A percentile compares a stretch with the other conserved stretches of the same genome.
phyloP scores from a whole-genome alignment of 1,284 basidiomycete genomes.

The Amylostereum areolatum region DNA sequence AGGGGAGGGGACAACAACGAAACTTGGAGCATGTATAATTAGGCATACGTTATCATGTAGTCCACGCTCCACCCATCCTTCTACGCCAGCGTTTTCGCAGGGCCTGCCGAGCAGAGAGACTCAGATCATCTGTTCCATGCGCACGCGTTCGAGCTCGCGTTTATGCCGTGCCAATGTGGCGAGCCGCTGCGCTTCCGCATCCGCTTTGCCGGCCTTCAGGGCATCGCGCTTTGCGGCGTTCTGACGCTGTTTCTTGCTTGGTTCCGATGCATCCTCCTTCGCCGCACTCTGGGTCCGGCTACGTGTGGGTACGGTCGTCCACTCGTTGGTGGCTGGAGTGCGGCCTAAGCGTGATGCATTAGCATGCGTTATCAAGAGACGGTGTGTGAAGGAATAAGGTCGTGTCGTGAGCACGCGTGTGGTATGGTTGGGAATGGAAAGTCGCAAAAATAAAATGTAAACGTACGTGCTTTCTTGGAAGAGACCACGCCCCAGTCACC shows the following conservation, averaged over 20 bases:
- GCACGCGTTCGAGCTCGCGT: slow-evolving; percentile 48
- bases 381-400: background rate
- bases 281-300: background rate
- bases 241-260: slow-evolving; percentile 64
- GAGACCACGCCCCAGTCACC: slow-evolving; percentile 65
- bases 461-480: slow-evolving; percentile 42
- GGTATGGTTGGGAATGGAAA: background rate
- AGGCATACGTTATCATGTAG: no score
- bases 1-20: no score
- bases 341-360: background rate
- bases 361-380: background rate
- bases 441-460: background rate
- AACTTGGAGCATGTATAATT: no score
- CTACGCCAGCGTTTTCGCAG: no score
- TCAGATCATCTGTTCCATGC: slow-evolving; percentile 43
- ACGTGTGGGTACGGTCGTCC: slow-evolving; percentile 1
- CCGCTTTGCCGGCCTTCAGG: slow-evolving; percentile 49
- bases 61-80: no score
- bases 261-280: slow-evolving; percentile 11
- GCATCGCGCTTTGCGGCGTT: slow-evolving; percentile 56
- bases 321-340: background rate
- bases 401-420: background rate
- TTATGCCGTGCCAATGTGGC: slow-evolving; percentile 52
- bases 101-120: background rate
- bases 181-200: slow-evolving; percentile 46